phyloP scores from a whole-genome alignment of 2,329 filamentous ascomycete genomes.

The Neoarthrinium moseri region DNA sequence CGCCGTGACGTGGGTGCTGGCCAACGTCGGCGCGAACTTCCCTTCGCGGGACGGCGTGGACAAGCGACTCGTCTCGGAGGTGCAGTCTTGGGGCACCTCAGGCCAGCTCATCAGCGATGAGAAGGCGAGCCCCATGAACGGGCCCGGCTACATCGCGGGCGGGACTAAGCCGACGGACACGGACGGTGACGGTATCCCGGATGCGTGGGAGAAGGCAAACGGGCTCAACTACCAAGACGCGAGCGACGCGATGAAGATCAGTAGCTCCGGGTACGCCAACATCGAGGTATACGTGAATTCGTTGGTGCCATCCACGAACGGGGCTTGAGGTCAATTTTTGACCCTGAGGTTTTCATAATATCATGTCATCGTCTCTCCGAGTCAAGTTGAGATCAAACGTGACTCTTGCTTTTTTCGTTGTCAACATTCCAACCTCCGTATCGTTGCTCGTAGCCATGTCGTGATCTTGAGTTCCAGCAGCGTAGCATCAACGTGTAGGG shows the following conservation, averaged over 20 bases:
- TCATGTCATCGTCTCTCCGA: no score
- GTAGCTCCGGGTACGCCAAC: constrained; percentile 41
- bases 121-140: constrained; percentile 34
- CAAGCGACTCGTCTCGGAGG: constrained; percentile 37
- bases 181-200: constrained; percentile 50
- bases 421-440: no score
- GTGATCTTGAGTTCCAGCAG: no score
- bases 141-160: constrained; percentile 34
- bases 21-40: constrained; percentile 37
- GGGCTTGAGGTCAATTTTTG: no score
- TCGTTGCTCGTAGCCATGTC: no score
- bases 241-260: constrained; percentile 39
- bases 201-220: constrained; percentile 43
- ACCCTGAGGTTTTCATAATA: no score
- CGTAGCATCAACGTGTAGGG: no score
- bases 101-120: constrained; percentile 47
- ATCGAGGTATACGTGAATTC: constrained; percentile 52
- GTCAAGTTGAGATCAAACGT: no score
- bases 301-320: constrained; percentile 28
- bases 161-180: constrained; percentile 39
- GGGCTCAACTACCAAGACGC: constrained; percentile 37
- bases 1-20: constrained; percentile 38
- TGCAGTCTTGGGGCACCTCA: constrained; percentile 42
- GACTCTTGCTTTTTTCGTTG: no score
- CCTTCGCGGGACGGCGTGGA: constrained; percentile 44